Percentiles rank a stretch among this genome's conserved stretches.
These are phyloP conservation scores for Leccinum barrowsii DNA, from an alignment of 768 basidiomycete genomes.

Conservation along the genomic window DNA sequence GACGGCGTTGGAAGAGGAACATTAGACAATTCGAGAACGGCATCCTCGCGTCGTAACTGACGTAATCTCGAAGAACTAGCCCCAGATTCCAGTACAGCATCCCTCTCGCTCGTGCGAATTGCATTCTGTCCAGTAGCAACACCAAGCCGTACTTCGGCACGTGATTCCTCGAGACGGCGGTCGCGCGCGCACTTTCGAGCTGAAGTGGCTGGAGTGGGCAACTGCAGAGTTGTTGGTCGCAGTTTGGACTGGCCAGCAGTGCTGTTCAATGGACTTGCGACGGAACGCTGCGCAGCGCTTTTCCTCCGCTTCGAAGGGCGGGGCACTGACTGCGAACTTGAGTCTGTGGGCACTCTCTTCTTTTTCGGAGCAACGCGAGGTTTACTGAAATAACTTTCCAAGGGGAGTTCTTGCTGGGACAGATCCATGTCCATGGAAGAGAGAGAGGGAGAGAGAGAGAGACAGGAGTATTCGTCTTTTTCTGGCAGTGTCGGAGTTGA, in stretches of 20 bases:
- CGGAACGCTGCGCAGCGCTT: not conserved
- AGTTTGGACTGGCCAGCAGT: constrained; percentile 3
- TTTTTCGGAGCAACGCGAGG: not conserved
- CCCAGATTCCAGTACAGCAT: not conserved
- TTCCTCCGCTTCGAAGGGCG: constrained; percentile 21
- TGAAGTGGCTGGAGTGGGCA: constrained; percentile 25
- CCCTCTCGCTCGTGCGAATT: not conserved
- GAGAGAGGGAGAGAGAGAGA: not conserved
- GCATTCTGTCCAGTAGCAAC: not conserved
- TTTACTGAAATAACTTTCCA: constrained; percentile 26
- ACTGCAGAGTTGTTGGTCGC: constrained; percentile 7
- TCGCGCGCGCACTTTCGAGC: constrained; percentile 14
- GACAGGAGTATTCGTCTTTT: not conserved
- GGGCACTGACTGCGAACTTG: constrained; percentile 3
- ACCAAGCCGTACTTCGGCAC: not conserved
- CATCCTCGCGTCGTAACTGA: not conserved
- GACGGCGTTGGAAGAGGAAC: constrained; percentile 10
- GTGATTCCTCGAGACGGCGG: not conserved
- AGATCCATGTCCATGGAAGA: constrained; percentile 32
- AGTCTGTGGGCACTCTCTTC: constrained; percentile 1
- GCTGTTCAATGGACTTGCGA: not conserved
- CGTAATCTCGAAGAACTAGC: not conserved
- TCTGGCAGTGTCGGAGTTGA: constrained; percentile 33
- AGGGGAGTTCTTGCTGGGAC: constrained; percentile 32
- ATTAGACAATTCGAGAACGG: not conserved